Evolutionary conservation across 768 basidiomycete species (phyloP), one percentile per base, ranked within the genome.

Genomic region (Mycena pura): DNA sequence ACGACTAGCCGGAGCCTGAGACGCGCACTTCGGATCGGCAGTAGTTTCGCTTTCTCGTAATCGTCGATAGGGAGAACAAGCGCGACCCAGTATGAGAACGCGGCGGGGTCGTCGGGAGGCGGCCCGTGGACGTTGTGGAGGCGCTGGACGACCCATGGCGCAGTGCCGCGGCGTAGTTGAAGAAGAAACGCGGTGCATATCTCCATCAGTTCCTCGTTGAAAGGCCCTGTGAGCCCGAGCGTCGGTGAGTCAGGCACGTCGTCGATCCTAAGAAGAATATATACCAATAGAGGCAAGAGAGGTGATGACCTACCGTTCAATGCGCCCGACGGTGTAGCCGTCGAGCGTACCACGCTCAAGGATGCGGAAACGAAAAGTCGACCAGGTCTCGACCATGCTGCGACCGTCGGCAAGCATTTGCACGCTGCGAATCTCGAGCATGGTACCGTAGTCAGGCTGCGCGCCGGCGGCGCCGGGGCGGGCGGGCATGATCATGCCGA

Each of bases 141-240:
- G 46, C 93, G 85, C 69, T 97, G 93, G 2, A 93, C 87, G 32
- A 98, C 88, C 96, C 96, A 98, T 11, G 96, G 96, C 1, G 94
- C 92, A 1, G 87, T 88, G 15, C 93, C 92, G 29, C 76, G 79
- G 55, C 77, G 77, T 27, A 83, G 75, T 38, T 79, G 79, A 31
- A 76, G 73, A n/a, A 83, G 76, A 60, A 85, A 83, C 19, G 69
- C 38, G 25, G 70, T 73, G 70, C 82, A 83, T n/a, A 69, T 77
- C 36, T 69, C 67, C 71, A 84, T 82, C 34, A 90, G 78, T 62
- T 87, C 82, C 2, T 78, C 80, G 53, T 85, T 89, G 14, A 85
- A 71, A 28, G 68, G 71, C 21, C 54, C 65, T 2, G 66, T 60
- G 71, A 58, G 41, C 13, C 39, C 56, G 54, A 55, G 61, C 32